Evolutionary conservation across 1,284 basidiomycete genomes (phyloP).

Genomic region (Cryptococcus amylolentus): DNA sequence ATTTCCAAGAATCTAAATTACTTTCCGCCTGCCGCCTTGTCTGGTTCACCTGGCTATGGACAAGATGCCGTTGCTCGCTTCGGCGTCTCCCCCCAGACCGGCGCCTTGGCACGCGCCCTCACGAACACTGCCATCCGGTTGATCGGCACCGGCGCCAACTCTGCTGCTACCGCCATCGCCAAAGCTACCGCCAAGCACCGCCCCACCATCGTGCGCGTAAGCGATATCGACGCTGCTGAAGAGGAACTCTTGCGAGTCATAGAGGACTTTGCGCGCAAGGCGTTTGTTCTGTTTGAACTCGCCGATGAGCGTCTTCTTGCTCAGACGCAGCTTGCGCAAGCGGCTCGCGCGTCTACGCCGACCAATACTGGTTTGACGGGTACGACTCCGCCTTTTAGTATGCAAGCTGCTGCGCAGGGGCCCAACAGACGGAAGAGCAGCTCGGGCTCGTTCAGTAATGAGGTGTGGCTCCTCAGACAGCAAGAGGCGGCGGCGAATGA

Average conservation of each 20-base stretch:
- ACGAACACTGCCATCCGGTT: conserved; percentile 86
- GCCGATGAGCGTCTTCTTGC: conserved; percentile 82
- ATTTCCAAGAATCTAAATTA: conserved; percentile 33
- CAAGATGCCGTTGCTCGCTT: conserved; percentile 25
- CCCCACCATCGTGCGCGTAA: conserved; percentile 31
- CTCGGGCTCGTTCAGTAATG: conserved; percentile 30
- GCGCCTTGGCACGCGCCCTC: conserved; percentile 78
- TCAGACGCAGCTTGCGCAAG: conserved; percentile 47
- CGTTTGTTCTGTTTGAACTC: conserved; percentile 85
- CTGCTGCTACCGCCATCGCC: conserved; percentile 39
- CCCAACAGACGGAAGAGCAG: conserved; percentile 25
- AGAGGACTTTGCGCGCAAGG: conserved; percentile 92
- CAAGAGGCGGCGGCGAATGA: conserved; percentile 71
- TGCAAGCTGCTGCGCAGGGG: conserved; percentile 7
- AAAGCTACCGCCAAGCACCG: conserved; percentile 38
- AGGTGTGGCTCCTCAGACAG: conserved; percentile 60
- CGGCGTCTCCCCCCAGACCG: conserved; percentile 48
- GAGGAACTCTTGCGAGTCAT: conserved; percentile 69
- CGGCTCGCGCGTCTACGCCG: conserved; percentile 8
- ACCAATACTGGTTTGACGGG: conserved; percentile 51
- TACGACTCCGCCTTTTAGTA: conserved; percentile 28
- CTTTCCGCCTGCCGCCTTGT: conserved; percentile 30
- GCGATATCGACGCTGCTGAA: conserved; percentile 65
- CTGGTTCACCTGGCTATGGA: conserved; percentile 13
- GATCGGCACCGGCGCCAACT: conserved; percentile 62